phyloP scores from a whole-genome alignment of 2,329 filamentous ascomycete genomes.

The Stachybotrys elegans region DNA sequence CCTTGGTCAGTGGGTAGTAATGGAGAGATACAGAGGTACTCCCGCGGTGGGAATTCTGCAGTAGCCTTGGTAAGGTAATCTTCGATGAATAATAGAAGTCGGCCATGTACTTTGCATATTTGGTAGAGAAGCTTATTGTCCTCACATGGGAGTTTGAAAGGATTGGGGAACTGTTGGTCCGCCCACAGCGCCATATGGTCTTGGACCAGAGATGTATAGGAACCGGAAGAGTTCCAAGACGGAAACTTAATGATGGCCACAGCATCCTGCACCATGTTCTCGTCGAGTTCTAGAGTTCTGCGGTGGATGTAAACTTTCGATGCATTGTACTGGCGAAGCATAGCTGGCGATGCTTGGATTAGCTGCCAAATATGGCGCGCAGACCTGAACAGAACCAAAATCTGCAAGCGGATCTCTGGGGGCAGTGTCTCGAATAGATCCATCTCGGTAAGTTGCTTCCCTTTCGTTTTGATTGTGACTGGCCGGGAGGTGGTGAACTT shows the following conservation, averaged over 20 bases:
- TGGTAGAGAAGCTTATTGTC: not conserved
- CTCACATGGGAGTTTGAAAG: not conserved
- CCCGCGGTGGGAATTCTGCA: slow-evolving; percentile 5
- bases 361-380: not conserved
- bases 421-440: slow-evolving; percentile 9
- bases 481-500: no score
- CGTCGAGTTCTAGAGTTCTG: no score
- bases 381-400: slow-evolving; percentile 1
- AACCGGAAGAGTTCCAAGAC: no score
- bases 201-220: not conserved
- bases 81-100: slow-evolving; percentile 9
- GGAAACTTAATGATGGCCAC: no score
- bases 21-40: slow-evolving; percentile 9
- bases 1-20: not conserved
- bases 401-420: slow-evolving; percentile 3
- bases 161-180: slow-evolving; percentile 4
- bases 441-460: no score
- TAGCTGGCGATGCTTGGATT: no score
- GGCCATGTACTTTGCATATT: slow-evolving; percentile 1
- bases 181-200: slow-evolving; percentile 3
- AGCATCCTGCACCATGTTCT: no score
- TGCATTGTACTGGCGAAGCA: no score
- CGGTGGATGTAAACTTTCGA: no score
- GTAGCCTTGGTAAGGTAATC: slow-evolving; percentile 14
- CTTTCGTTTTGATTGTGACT: no score